These are phyloP conservation scores for Lasiosphaeria miniovina DNA, from an alignment of 495 filamentous ascomycete species.

Conservation along the genomic window DNA sequence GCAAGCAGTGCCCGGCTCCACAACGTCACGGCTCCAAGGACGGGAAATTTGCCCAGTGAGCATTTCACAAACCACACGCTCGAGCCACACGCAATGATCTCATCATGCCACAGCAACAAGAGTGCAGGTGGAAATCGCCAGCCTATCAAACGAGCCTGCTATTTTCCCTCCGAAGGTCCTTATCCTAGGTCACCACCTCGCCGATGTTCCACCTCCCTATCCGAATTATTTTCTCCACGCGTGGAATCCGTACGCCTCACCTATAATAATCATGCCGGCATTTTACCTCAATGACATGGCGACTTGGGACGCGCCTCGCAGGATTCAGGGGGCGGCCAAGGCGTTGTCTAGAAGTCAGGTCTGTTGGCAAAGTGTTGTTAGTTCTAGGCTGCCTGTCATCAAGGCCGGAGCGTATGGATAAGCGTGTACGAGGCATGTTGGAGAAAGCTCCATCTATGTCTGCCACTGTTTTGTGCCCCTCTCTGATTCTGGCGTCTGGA, in stretches of 20 bases:
- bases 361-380: too few species aligned
- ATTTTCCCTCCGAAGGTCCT: not conserved
- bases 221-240: not conserved
- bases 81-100: constrained; percentile 30
- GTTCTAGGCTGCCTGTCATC: too few species aligned
- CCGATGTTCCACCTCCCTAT: not conserved
- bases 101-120: constrained; percentile 32
- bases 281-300: too few species aligned
- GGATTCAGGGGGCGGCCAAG: too few species aligned
- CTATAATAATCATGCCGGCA: not conserved
- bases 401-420: too few species aligned
- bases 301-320: too few species aligned
- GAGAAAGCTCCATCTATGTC: too few species aligned
- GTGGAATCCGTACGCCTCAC: not conserved
- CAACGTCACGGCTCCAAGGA: not conserved
- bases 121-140: not conserved
- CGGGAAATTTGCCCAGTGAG: not conserved
- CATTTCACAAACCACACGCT: constrained; percentile 11
- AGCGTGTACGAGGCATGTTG: too few species aligned
- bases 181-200: not conserved
- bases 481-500: too few species aligned
- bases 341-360: too few species aligned
- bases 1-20: not conserved
- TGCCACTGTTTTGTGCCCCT: too few species aligned
- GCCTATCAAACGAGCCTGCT: not conserved